phyloP scores from a whole-genome alignment of 176 grass and related monocot genomes.

The Ensete ventricosum region DNA sequence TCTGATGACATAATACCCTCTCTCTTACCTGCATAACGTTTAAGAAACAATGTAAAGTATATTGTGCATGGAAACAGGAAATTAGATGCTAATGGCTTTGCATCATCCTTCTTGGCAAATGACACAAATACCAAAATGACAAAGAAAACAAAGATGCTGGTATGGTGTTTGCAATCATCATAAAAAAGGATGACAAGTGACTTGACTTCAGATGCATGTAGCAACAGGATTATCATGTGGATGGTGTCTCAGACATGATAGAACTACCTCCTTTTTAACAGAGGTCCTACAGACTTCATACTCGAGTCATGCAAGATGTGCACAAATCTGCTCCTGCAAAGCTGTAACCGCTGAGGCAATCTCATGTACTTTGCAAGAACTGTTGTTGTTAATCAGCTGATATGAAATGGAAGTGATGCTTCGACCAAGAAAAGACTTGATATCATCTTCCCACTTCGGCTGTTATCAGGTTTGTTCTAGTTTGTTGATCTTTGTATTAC shows the following conservation, averaged over 20 bases:
- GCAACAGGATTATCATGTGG: background rate
- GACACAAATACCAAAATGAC: background rate
- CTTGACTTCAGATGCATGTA: background rate
- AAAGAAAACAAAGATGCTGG: background rate
- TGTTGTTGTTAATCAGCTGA: slow-evolving; percentile 35
- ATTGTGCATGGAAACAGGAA: background rate
- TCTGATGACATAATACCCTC: slow-evolving; percentile 39
- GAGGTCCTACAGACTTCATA: slow-evolving; percentile 45
- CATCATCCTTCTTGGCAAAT: background rate
- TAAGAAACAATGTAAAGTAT: background rate
- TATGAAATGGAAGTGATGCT: slow-evolving; percentile 39
- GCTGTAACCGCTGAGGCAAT: slow-evolving; percentile 42
- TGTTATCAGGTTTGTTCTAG: slow-evolving; percentile 22
- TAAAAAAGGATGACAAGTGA: no score
- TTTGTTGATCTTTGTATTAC: background rate
- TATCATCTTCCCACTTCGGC: slow-evolving; percentile 68
- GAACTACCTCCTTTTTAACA: slow-evolving; percentile 55
- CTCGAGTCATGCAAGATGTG: slow-evolving; percentile 44
- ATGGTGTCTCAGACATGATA: background rate
- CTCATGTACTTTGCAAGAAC: slow-evolving; percentile 49
- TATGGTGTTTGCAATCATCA: no score
- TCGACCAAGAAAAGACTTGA: slow-evolving; percentile 45
- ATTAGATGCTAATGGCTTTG: background rate
- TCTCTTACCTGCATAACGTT: slow-evolving; percentile 35
- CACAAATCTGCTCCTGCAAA: slow-evolving; percentile 43